Conservation (phyloP, 148 eudicot genomes). For the Rhododendron henanense region DNA sequence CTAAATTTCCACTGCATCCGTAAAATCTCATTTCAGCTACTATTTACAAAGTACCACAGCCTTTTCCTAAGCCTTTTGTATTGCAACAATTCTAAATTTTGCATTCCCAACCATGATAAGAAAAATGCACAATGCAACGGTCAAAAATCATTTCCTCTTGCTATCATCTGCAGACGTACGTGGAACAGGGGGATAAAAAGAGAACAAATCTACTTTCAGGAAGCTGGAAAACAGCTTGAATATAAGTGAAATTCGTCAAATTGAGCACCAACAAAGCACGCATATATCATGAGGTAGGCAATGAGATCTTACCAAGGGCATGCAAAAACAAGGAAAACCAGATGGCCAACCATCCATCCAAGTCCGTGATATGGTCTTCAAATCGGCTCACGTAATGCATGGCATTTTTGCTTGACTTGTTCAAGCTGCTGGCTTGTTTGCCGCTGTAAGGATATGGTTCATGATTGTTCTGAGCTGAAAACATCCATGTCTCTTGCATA, state of each 20-base stretch:
- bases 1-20: neutral
- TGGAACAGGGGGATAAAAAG: neutral
- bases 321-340: neutral
- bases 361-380: neutral
- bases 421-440: slow-evolving; percentile 1
- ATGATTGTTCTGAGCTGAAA: neutral
- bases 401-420: neutral
- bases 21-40: neutral
- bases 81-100: neutral
- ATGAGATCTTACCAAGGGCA: slow-evolving; percentile 3
- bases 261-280: neutral
- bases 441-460: too few relatives aligned
- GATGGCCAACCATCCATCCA: neutral
- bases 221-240: neutral
- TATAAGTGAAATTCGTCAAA: neutral
- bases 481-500: neutral
- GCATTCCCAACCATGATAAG: neutral
- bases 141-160: neutral
- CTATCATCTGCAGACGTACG: neutral
- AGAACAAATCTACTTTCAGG: neutral
- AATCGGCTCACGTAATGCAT: neutral
- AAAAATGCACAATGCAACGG: neutral
- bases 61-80: too few relatives aligned
- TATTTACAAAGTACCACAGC: neutral
- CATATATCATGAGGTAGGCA: neutral